Evolutionary conservation across 116 monocot species (phyloP), one percentile per base, ranked within the genome.

Genomic region (Iris pallida): DNA sequence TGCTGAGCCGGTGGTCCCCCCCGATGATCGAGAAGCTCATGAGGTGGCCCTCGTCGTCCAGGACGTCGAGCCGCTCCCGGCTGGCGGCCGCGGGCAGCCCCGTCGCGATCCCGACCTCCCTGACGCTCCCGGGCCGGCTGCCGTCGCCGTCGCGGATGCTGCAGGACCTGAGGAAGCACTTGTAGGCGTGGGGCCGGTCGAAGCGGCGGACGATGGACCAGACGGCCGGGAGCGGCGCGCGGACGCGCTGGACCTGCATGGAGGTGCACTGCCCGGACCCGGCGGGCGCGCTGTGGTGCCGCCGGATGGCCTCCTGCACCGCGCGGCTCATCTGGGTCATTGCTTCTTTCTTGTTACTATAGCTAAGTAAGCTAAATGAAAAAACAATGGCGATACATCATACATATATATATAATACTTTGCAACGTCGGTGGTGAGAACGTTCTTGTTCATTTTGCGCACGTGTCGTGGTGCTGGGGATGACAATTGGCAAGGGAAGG

Each of bases 181-280:
- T 90, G 72, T 90, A 90, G 10, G 66, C 15, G 73, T 90, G 83
- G 6, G 89, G 89, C 12, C 53, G 62, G 75, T 89, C 89, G 85
- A 89, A 89, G 40, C 77, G 79, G 20, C 89, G 74, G 53, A 89
- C 75, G 57, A 89, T 55, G 41, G 89, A 77, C 89, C 89, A 89
- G 18, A 89, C 85, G 5, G 66, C 41, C 20, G 74, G 67, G 42
- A 76, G 52, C 13, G 90, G 86, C 7, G 86, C 86, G 0, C 48
- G 59, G 52, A 86, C 53, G 59, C 40, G 11, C 65, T 86, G 90
- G 17, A 83, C 64, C 16, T 80, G 68, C 53, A 71, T 66, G 19
- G 86, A 77, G 69, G 76, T 57, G 81, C 90, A 83, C 75, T 74
- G 45, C 6, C 66, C 66, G 16, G 62, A 30, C 20, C 20, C 55